These are phyloP conservation scores for Linnemannia zychae DNA, from an alignment of 192 early-diverging fungal species.

Conservation along the genomic window DNA sequence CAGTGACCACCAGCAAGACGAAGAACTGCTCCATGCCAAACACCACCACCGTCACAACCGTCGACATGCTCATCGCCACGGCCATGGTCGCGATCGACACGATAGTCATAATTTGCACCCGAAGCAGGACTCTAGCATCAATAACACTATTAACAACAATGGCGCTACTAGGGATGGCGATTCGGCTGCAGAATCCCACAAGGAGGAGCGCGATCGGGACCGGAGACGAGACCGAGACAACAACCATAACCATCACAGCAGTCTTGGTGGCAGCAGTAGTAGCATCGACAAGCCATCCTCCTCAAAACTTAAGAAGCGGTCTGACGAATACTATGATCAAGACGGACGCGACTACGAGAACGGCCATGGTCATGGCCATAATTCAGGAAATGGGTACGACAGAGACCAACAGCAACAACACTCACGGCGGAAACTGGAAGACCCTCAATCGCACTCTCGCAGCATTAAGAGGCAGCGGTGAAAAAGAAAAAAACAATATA, in stretches of 20 bases:
- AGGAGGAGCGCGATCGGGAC: background rate
- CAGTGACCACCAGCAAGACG: slow-evolving; percentile 36
- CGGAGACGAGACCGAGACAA: slow-evolving; percentile 28
- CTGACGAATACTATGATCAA: background rate
- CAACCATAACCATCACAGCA: slow-evolving; percentile 3
- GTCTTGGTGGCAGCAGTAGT: background rate
- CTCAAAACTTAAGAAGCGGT: background rate
- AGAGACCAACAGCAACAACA: slow-evolving; percentile 12
- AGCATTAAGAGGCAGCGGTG: slow-evolving; percentile 38
- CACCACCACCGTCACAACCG: slow-evolving; percentile 23
- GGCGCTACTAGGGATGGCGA: background rate
- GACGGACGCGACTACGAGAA: slow-evolving; percentile 3
- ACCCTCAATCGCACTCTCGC: slow-evolving; percentile 5
- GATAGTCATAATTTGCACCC: background rate
- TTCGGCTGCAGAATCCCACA: background rate
- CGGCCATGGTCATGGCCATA: background rate
- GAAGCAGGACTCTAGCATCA: background rate
- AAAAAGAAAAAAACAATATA: too few relatives aligned
- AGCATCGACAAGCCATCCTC: background rate
- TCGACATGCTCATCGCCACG: background rate
- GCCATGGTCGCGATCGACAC: slow-evolving; percentile 11
- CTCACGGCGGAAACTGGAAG: slow-evolving; percentile 22
- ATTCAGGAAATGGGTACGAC: slow-evolving; percentile 24
- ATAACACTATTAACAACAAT: background rate
- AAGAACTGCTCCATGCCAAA: slow-evolving; percentile 24